phyloP scores from a whole-genome alignment of 2,329 filamentous ascomycete genomes.

The Aspergillus japonicus region DNA sequence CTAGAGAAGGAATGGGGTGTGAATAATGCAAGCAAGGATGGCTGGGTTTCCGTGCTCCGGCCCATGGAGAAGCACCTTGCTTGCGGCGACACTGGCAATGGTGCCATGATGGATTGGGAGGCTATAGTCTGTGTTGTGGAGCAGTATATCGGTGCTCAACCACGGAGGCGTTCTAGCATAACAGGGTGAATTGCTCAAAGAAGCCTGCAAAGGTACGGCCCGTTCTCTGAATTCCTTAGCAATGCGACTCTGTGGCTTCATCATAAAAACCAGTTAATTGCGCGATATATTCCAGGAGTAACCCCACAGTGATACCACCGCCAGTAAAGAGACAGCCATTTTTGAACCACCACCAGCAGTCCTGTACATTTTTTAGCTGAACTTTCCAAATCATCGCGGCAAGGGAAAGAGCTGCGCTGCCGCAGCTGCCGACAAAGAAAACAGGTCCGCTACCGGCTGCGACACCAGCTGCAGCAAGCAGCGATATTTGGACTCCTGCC shows the following conservation, averaged over 20 bases:
- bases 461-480: slow-evolving; percentile 46
- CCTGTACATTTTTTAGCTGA: slow-evolving; percentile 54
- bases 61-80: slow-evolving; percentile 76
- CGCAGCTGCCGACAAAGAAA: slow-evolving; percentile 59
- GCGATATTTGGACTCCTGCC: slow-evolving; percentile 41
- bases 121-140: slow-evolving; percentile 69
- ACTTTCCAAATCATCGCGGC: slow-evolving; percentile 61
- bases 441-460: slow-evolving; percentile 56
- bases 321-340: slow-evolving; percentile 63
- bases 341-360: slow-evolving; percentile 66
- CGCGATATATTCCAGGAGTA: slow-evolving; percentile 55
- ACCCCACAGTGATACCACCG: slow-evolving; percentile 56
- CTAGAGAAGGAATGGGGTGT: slow-evolving; percentile 74
- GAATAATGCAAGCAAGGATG: slow-evolving; percentile 33
- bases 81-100: slow-evolving; percentile 78
- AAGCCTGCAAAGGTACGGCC: background rate
- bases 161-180: background rate
- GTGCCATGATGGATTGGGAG: slow-evolving; percentile 80
- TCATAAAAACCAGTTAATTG: slow-evolving; percentile 30
- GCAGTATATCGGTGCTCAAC: slow-evolving; percentile 29
- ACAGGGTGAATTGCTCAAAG: slow-evolving; percentile 1
- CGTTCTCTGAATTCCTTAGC: background rate
- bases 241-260: background rate
- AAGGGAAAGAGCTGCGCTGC: slow-evolving; percentile 55
- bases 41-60: slow-evolving; percentile 69